phyloP scores from a whole-genome alignment of 768 basidiomycete genomes.

The Rubroboletus satanas region DNA sequence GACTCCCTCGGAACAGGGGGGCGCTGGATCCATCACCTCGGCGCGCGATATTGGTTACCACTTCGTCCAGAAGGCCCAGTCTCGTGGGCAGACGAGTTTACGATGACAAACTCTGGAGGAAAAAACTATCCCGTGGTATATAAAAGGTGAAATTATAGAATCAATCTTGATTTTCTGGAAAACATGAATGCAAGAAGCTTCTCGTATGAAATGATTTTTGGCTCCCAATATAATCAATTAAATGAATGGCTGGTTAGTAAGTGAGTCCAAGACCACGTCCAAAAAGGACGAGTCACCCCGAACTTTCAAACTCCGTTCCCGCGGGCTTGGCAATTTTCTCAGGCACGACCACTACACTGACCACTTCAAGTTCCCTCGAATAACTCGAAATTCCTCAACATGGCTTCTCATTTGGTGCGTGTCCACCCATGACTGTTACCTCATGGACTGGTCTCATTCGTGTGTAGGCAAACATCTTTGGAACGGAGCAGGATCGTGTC shows the following conservation, averaged over 20 bases:
- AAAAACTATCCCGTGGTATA: too few species aligned
- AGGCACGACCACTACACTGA: not conserved
- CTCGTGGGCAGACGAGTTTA: too few species aligned
- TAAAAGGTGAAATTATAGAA: too few species aligned
- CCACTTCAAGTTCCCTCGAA: not conserved
- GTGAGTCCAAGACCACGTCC: too few species aligned
- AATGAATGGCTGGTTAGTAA: too few species aligned
- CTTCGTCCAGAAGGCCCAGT: too few species aligned
- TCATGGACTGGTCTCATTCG: conserved; percentile 1
- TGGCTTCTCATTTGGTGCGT: conserved; percentile 76
- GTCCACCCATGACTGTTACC: not conserved
- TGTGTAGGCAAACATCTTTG: conserved; percentile 86
- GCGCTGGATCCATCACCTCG: too few species aligned
- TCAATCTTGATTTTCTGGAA: too few species aligned
- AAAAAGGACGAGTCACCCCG: too few species aligned
- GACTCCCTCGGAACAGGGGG: too few species aligned
- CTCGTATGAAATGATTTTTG: not conserved
- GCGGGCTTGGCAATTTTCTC: conserved; percentile 18
- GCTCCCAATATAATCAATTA: not conserved
- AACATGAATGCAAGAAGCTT: not conserved
- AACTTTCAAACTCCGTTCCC: conserved; percentile 21
- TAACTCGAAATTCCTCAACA: conserved; percentile 13
- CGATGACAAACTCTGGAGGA: too few species aligned
- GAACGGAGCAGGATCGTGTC: conserved; percentile 91
- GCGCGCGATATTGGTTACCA: too few species aligned